These are phyloP conservation scores for Lachancea fermentati DNA, from an alignment of 805 yeast species.

Conservation along the genomic window DNA sequence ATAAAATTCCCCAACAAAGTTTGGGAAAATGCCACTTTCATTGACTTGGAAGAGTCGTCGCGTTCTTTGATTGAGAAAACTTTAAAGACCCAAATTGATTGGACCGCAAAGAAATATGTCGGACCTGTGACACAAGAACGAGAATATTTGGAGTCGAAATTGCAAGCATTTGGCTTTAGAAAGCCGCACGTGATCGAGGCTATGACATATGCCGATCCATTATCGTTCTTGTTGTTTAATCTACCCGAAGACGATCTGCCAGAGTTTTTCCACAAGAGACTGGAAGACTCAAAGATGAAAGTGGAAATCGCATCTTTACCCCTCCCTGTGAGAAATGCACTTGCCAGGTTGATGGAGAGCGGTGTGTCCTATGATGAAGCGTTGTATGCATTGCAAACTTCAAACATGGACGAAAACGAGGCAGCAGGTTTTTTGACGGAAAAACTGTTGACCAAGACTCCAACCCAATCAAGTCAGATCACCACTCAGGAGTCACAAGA, in stretches of 20 bases:
- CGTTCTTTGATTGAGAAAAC: slow-evolving; percentile 59
- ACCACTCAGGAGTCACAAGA: slow-evolving; percentile 34
- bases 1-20: slow-evolving; percentile 43
- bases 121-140: slow-evolving; percentile 14
- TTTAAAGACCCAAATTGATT: slow-evolving; percentile 50
- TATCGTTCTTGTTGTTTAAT: slow-evolving; percentile 61
- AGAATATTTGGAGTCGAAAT: slow-evolving; percentile 22
- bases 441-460: slow-evolving; percentile 20
- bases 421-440: slow-evolving; percentile 49
- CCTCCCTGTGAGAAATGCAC: slow-evolving; percentile 45
- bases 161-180: slow-evolving; percentile 61
- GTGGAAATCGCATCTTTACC: slow-evolving; percentile 40
- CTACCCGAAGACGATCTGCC: slow-evolving; percentile 96
- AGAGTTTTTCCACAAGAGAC: slow-evolving; percentile 47
- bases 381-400: slow-evolving; percentile 39
- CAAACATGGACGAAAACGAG: slow-evolving; percentile 40
- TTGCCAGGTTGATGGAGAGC: slow-evolving; percentile 52
- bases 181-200: slow-evolving; percentile 67
- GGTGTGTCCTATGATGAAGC: slow-evolving; percentile 71
- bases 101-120: slow-evolving; percentile 34
- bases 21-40: slow-evolving; percentile 65
- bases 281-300: slow-evolving; percentile 51
- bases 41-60: slow-evolving; percentile 61
- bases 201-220: slow-evolving; percentile 45
- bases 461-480: slow-evolving; percentile 1